These are phyloP conservation scores for Luzula sylvatica DNA, from an alignment of 176 grass and related monocot genomes.

Conservation along the genomic window DNA sequence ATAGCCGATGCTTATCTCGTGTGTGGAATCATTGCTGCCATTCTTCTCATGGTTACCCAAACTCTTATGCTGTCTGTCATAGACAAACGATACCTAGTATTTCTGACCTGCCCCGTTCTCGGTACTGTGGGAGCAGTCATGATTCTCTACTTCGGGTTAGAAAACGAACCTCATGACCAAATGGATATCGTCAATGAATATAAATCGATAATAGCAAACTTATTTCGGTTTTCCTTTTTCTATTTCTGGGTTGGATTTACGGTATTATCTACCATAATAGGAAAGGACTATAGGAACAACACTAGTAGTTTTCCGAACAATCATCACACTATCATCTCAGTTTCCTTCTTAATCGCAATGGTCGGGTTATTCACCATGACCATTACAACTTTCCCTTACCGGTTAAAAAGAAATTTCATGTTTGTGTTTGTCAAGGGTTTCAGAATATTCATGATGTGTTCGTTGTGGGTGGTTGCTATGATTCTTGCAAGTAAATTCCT, in stretches of 20 bases:
- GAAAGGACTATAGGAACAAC: constrained; percentile 22
- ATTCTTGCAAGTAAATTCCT: constrained; percentile 15
- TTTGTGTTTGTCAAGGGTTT: not conserved
- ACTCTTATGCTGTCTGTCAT: no score
- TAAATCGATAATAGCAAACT: not conserved
- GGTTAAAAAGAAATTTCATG: not conserved
- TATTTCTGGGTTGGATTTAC: not conserved
- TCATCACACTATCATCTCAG: not conserved
- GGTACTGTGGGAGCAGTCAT: no score
- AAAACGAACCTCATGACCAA: no score
- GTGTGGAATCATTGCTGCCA: no score
- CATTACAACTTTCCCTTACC: constrained; percentile 13
- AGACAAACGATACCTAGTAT: no score
- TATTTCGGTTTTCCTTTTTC: not conserved
- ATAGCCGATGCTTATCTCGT: no score
- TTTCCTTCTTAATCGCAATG: not conserved
- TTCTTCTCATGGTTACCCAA: no score
- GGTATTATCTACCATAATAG: not conserved
- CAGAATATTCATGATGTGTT: not conserved
- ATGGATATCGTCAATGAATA: no score
- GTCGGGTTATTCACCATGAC: not conserved
- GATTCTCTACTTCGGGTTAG: no score
- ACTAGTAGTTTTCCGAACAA: not conserved
- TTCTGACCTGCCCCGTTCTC: no score
- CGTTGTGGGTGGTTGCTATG: not conserved